Base-by-base conservation (phyloP, 106 monocot species). In the Agapanthus africanus region DNA sequence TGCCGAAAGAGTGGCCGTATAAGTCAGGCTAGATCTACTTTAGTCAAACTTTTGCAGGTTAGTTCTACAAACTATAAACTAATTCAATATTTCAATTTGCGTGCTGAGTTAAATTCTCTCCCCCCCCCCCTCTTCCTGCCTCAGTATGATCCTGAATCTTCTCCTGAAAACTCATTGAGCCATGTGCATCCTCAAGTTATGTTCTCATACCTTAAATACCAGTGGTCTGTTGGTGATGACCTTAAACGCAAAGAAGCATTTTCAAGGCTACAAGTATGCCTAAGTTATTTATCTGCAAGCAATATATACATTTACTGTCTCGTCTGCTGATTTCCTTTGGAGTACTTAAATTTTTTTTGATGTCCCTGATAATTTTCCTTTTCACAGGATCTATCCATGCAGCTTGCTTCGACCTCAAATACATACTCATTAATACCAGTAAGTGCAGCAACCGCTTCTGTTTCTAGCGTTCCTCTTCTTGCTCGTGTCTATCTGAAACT, bases 191-290 rank as follows among this genome's bases (percentile, higher is more conserved):
- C 91, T 46, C 99, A 90, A 81, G 93, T 99, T 73, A 66, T 85
- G 49, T 72, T 90, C 38, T 84, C 90, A 8, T 99, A 99, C 76
- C 79, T 99, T 27, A 99, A 99, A 47, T 99, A 99, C 63, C 90
- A 99, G 71, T 99, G 93, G 89, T 93, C 92, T 76, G 71, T 90
- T 68, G 99, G 92, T 15, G 99, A 99, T 64, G 99, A 99, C 69
- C 22, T 77, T 66, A 99, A 90, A 77, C 50, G 87, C 42, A 84
- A 79, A 37, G 90, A 90, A 59, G 84, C 99, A 30, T 99, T 90
- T 81, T 74, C 69, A 73, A 82, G 79, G 65, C 70, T 99, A 59
- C 87, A 90, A 77, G 99, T 99, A 84, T 74, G 73, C 25, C 19
- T 40, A 15, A 37, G 14, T 51, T 31, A 65, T 51, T 73, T 47